A percentile compares a stretch with the other conserved stretches of the same genome.
phyloP scores from a whole-genome alignment of 2,329 filamentous ascomycete species.

The Fusarium sterilihyphosum region DNA sequence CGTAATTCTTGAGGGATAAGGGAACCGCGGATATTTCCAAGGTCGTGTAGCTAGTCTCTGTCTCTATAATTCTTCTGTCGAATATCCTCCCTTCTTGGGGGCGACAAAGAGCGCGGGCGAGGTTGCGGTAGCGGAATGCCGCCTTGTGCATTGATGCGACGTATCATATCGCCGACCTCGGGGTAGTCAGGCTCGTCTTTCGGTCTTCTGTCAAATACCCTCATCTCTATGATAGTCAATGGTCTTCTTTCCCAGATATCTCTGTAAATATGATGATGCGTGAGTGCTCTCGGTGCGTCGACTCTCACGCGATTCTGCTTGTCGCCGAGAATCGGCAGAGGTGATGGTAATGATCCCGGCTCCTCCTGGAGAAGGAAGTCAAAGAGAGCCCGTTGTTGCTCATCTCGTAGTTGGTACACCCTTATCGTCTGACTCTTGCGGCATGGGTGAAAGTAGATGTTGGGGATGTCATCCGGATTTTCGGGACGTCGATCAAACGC shows the following conservation, averaged over 20 bases:
- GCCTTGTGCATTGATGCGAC: not conserved
- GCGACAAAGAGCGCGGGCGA: not conserved
- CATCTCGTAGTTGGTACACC: constrained; percentile 19
- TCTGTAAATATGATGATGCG: constrained; percentile 13
- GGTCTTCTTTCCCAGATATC: constrained; percentile 28
- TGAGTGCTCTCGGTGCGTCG: constrained; percentile 12
- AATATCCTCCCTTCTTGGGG: rapidly evolving
- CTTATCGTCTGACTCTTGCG: constrained; percentile 17
- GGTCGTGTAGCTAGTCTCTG: not conserved
- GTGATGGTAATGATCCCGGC: not conserved
- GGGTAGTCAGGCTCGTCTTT: constrained; percentile 25
- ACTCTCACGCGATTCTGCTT: constrained; percentile 17
- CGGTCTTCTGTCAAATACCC: constrained; percentile 8
- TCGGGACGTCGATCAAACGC: constrained; percentile 3
- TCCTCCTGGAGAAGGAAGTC: constrained; percentile 3
- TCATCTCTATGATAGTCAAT: not conserved
- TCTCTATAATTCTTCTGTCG: not conserved
- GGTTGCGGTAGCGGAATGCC: not conserved
- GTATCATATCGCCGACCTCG: constrained; percentile 4
- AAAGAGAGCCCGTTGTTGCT: constrained; percentile 15
- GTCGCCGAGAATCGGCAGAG: constrained; percentile 11
- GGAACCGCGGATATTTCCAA: rapidly evolving
- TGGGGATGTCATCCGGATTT: not conserved
- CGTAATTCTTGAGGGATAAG: not conserved
- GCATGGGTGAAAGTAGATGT: constrained; percentile 24